Percentiles rank a stretch among this genome's conserved stretches.
Evolutionary conservation across 495 filamentous ascomycete genomes (phyloP).

Genomic region (Trichoderma asperelloides): DNA sequence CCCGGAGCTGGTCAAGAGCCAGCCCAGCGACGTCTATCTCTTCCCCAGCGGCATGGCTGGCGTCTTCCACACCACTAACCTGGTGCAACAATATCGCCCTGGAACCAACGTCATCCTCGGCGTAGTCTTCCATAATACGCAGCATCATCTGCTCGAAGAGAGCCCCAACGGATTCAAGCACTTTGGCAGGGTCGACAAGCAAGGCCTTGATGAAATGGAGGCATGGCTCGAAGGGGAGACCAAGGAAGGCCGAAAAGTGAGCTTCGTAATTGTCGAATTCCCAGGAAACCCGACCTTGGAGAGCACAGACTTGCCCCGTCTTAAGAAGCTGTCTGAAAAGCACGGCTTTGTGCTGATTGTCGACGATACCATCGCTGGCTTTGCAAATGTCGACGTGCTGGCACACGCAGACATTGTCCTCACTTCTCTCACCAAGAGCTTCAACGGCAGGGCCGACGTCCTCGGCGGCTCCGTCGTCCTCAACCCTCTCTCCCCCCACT

Average conservation of each 20-base stretch:
- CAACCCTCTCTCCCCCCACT: conserved; percentile 27
- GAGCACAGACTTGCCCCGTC: conserved; percentile 33
- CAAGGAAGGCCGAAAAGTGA: conserved; percentile 18
- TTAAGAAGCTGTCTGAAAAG: conserved; percentile 29
- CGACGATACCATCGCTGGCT: conserved; percentile 43
- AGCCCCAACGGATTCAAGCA: conserved; percentile 25
- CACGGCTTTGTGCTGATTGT: conserved; percentile 36
- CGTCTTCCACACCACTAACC: conserved; percentile 20
- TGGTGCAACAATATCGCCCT: conserved; percentile 12
- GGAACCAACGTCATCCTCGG: conserved; percentile 24
- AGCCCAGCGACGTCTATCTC: conserved; percentile 31
- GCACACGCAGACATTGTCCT: conserved; percentile 35
- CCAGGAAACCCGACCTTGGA: conserved; percentile 38
- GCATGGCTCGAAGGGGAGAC: conserved; percentile 23
- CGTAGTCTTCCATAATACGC: conserved; percentile 30
- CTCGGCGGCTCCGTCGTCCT: conserved; percentile 39
- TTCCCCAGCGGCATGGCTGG: conserved; percentile 41
- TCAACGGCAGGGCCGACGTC: conserved; percentile 43
- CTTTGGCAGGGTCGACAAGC: conserved; percentile 24
- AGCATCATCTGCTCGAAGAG: conserved; percentile 24
- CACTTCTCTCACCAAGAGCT: conserved; percentile 41
- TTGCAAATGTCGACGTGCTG: conserved; percentile 39
- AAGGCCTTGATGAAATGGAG: conserved; percentile 32
- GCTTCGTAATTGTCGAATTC: conserved; percentile 36
- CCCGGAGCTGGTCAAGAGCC: conserved; percentile 11